Percentiles rank a stretch among this genome's conserved stretches.
Conservation (phyloP, 2,329 filamentous ascomycete genomes). For the Phoma sp. region DNA sequence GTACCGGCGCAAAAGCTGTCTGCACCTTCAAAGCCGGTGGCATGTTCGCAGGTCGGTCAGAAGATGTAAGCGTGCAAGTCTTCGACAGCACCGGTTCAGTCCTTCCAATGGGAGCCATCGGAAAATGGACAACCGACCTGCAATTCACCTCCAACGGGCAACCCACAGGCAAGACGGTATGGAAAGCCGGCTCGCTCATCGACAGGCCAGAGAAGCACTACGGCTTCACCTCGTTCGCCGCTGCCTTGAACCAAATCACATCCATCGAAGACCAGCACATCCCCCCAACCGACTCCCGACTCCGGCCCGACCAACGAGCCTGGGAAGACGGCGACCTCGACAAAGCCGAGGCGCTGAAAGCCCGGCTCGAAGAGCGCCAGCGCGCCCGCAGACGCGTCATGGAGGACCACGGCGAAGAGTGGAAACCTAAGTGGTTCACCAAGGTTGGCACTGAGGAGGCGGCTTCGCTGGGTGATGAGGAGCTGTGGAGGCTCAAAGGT, state of each 20-base stretch:
- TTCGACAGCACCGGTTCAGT: conserved; percentile 70
- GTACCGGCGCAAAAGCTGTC: conserved; percentile 80
- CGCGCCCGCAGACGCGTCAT: conserved; percentile 73
- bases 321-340: conserved; percentile 84
- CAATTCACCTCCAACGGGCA: conserved; percentile 68
- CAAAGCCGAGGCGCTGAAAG: conserved; percentile 82
- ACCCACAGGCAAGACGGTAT: conserved; percentile 71
- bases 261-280: conserved; percentile 75
- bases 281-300: conserved; percentile 79
- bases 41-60: conserved; percentile 94
- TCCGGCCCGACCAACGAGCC: conserved; percentile 86
- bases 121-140: conserved; percentile 84
- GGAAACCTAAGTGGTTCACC: conserved; percentile 85
- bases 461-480: conserved; percentile 48
- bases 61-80: conserved; percentile 82
- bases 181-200: conserved; percentile 79
- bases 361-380: conserved; percentile 84
- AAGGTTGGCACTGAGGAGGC: conserved; percentile 58
- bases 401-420: conserved; percentile 75
- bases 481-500: conserved; percentile 68
- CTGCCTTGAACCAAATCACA: conserved; percentile 86
- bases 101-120: conserved; percentile 71
- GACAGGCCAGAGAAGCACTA: conserved; percentile 81
- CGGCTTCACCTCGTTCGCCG: conserved; percentile 87
- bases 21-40: conserved; percentile 92